Evolutionary conservation across 345 rosid species (phyloP), one percentile per base, ranked within the genome.

Genomic region (Pugionium cornutum): DNA sequence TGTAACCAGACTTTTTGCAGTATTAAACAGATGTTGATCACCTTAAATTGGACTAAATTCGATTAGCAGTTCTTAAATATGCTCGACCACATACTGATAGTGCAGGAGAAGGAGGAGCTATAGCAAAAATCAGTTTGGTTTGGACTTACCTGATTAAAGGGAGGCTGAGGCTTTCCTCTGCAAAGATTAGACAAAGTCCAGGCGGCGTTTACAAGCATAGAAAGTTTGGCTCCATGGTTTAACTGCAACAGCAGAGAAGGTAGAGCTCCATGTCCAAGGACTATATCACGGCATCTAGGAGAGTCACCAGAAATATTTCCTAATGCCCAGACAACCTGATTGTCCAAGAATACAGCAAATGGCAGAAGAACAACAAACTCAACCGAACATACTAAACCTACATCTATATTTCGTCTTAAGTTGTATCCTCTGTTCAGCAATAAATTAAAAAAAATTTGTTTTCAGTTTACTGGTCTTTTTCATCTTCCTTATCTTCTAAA

Each of bases 141-240:
- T 37, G 40, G 50, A 63, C 49, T 44, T 55, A 89, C 96, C 85
- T 84, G 90, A 66, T 89, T 91, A 78, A 81, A 89, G 64, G 84
- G 77, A 66, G 96, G 94, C 59, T 82, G 85, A 55, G 96, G 96
- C 74, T 88, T 86, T 79, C 96, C 92, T 61, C 92, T 72, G 61
- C 88, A 89, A 71, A 89, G 82, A 81, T 89, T 68, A 61, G 75
- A 73, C 53, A 77, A 41, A 58, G 67, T 73, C 78, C 78, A 75
- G 35, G 66, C 61, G 1, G 67, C 70, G n/a, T 75, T 69, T 58
- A 65, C 59, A 43, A 69, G 74, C 75, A 75, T 64, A 27, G 78
- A 75, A 53, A 52, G 75, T 64, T 63, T 75, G 18, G 53, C 43
- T 37, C 39, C 51, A 27, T 58, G 11, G 7, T 64, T 68, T 32